Conservation (phyloP, 129 eudicot species). For the Glebionis coronaria region DNA sequence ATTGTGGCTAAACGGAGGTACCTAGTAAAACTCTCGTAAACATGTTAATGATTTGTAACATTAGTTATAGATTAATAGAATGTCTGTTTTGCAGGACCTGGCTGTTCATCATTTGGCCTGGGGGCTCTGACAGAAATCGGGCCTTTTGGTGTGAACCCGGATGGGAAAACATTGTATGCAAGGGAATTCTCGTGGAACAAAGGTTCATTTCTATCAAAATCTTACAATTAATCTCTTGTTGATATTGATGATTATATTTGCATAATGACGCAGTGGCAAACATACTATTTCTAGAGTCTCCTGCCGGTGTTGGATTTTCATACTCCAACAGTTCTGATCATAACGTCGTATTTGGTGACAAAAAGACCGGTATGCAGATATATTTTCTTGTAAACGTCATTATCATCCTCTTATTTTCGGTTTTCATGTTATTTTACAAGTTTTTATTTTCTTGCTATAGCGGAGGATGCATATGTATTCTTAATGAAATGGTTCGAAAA, state of each 20-base stretch:
- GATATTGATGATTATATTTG: neutral
- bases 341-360: neutral
- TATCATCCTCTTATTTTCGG: neutral
- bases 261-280: neutral
- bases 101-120: constrained; percentile 3
- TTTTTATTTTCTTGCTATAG: neutral
- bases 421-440: neutral
- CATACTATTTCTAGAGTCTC: constrained; percentile 7
- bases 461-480: neutral
- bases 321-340: neutral
- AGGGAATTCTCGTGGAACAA: neutral
- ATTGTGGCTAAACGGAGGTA: no score
- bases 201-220: neutral
- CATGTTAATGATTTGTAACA: no score
- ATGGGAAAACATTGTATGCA: neutral
- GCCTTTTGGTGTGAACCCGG: constrained; percentile 6
- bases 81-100: neutral
- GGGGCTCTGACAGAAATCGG: constrained; percentile 5
- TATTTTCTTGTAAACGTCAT: no score
- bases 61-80: no score
- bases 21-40: no score
- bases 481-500: constrained; percentile 2
- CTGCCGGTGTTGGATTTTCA: constrained; percentile 5
- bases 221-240: no score
- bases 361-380: neutral